A percentile compares a stretch with the other conserved stretches of the same genome.
phyloP scores from a whole-genome alignment of 73 alveolate genomes.

The Stentor roeselii region DNA sequence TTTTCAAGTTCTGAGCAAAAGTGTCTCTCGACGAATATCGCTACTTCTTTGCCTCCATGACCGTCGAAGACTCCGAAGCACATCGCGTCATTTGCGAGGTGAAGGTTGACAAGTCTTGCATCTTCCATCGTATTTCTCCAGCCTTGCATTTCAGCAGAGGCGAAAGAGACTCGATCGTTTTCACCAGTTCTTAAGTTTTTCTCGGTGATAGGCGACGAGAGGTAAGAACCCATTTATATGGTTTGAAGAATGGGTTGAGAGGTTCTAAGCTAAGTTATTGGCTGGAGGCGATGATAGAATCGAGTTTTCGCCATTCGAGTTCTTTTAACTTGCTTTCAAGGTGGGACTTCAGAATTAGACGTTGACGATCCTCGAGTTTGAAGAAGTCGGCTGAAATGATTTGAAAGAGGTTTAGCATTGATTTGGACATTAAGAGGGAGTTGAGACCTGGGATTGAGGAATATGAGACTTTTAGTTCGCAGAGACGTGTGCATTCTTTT shows the following conservation, averaged over 20 bases:
- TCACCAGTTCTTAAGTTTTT: neutral
- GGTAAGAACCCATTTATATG: neutral
- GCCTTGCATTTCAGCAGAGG: conserved; percentile 80
- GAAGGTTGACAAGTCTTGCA: conserved; percentile 60
- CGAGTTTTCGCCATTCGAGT: conserved; percentile 20
- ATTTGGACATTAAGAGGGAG: neutral
- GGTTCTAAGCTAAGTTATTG: neutral
- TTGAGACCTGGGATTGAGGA: neutral
- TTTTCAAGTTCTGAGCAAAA: conserved; percentile 55
- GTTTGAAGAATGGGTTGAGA: neutral
- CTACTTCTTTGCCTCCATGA: conserved; percentile 95
- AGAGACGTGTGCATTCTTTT: neutral
- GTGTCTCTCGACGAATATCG: conserved; percentile 58
- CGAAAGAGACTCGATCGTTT: neutral
- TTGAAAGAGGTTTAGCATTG: neutral
- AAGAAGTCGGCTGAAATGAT: neutral
- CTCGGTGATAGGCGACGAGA: neutral
- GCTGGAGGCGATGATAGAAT: neutral
- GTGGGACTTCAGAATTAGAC: neutral
- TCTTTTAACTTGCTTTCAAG: neutral
- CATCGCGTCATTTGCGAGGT: conserved; percentile 53
- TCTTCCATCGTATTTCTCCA: conserved; percentile 83
- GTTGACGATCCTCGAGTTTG: neutral
- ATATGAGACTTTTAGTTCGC: neutral
- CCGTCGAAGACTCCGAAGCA: conserved; percentile 95